Evolutionary conservation across 2,329 filamentous ascomycete genomes (phyloP).

Genomic region (Penicillium sp.): DNA sequence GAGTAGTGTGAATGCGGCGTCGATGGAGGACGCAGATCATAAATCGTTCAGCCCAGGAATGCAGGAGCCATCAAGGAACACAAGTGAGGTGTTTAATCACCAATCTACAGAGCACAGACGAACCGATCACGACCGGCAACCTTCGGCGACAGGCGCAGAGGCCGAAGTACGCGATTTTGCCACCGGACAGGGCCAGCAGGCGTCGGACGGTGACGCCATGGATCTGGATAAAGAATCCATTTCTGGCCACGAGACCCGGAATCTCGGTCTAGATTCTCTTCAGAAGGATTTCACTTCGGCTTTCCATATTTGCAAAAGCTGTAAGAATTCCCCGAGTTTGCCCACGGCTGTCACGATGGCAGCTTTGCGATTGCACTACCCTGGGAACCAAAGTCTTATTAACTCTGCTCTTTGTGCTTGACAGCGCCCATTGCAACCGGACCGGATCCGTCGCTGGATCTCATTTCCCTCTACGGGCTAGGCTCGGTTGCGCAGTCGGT

Average conservation of each 20-base stretch:
- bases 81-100: constrained; percentile 16
- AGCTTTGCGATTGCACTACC: constrained; percentile 29
- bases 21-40: constrained; percentile 35
- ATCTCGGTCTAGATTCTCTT: constrained; percentile 40
- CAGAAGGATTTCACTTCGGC: constrained; percentile 45
- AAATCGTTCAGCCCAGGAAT: constrained; percentile 28
- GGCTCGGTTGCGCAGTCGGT: constrained; percentile 55
- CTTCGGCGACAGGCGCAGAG: constrained; percentile 13
- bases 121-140: constrained; percentile 35
- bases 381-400: constrained; percentile 37
- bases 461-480: constrained; percentile 57
- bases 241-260: constrained; percentile 20
- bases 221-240: constrained; percentile 35
- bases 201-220: constrained; percentile 34
- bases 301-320: constrained; percentile 48
- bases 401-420: constrained; percentile 36
- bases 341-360: constrained; percentile 31
- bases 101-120: constrained; percentile 29
- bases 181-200: constrained; percentile 13
- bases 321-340: constrained; percentile 47
- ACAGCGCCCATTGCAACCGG: constrained; percentile 48
- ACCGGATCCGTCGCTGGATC: constrained; percentile 56
- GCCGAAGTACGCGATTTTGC: constrained; percentile 22
- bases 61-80: constrained; percentile 21
- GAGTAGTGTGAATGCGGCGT: constrained; percentile 39